Evolutionary conservation across 306 rosid species (phyloP).

Genomic region (Luffa acutangula): DNA sequence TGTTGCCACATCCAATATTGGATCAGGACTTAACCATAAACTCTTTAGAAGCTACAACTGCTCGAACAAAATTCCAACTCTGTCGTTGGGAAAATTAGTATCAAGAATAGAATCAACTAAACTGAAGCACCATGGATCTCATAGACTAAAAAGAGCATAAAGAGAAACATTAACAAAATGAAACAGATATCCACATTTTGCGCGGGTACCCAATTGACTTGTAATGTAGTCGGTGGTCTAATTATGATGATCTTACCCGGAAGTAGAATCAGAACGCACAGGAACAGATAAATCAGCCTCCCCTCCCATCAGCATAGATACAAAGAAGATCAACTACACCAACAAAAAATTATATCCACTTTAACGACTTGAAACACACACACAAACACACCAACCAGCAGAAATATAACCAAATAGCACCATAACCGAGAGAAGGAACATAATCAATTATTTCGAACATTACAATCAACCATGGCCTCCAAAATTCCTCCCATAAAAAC

Average conservation of each 20-base stretch:
- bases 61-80: background rate
- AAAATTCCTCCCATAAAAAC: background rate
- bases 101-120: background rate
- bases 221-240: background rate
- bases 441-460: background rate
- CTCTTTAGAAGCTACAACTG: background rate
- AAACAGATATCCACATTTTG: background rate
- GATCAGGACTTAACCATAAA: background rate
- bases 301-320: constrained; percentile 28
- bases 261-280: constrained; percentile 7
- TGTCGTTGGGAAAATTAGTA: background rate
- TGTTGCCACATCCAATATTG: background rate
- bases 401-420: background rate
- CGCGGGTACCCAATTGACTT: background rate
- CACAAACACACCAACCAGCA: background rate
- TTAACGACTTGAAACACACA: background rate
- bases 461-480: background rate
- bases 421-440: background rate
- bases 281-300: constrained; percentile 15
- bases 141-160: background rate
- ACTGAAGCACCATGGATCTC: background rate
- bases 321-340: constrained; percentile 40
- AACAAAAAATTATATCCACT: constrained; percentile 2
- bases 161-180: background rate
- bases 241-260: constrained; percentile 23